phyloP scores from a whole-genome alignment of 306 rosid genomes.

The Trifolium subterraneum region DNA sequence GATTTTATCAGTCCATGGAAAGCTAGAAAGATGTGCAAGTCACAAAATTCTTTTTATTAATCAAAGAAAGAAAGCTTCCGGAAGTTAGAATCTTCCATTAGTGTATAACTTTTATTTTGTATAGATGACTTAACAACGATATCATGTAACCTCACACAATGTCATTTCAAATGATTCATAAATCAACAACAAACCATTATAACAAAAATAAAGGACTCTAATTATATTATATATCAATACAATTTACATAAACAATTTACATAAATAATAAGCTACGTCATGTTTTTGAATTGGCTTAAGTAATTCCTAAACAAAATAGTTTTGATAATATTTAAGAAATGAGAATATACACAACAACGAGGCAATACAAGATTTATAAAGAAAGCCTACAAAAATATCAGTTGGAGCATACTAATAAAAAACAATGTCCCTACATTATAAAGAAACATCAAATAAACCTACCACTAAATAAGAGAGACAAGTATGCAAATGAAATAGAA shows the following conservation, averaged over 20 bases:
- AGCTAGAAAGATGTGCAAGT: neutral
- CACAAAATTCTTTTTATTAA: neutral
- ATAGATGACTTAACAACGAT: too few species aligned
- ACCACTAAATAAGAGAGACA: neutral
- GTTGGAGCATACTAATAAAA: neutral
- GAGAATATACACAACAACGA: too few species aligned
- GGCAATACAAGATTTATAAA: too few species aligned
- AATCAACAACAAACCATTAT: neutral
- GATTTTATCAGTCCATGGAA: neutral
- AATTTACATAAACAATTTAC: too few species aligned
- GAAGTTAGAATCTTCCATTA: neutral
- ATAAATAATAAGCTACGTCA: too few species aligned
- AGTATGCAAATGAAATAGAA: neutral
- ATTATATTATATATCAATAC: too few species aligned
- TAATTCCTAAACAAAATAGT: too few species aligned
- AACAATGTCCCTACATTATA: neutral
- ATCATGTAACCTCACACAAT: too few species aligned
- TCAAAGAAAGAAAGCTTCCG: neutral
- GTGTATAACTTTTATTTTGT: too few species aligned
- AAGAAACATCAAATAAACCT: neutral
- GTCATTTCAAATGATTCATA: neutral
- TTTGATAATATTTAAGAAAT: too few species aligned
- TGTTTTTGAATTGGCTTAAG: too few species aligned
- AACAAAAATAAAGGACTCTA: too few species aligned
- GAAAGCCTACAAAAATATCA: neutral